These are phyloP conservation scores for Dactylellina parvicollis DNA, from an alignment of 2,329 filamentous ascomycete species.

Conservation along the genomic window DNA sequence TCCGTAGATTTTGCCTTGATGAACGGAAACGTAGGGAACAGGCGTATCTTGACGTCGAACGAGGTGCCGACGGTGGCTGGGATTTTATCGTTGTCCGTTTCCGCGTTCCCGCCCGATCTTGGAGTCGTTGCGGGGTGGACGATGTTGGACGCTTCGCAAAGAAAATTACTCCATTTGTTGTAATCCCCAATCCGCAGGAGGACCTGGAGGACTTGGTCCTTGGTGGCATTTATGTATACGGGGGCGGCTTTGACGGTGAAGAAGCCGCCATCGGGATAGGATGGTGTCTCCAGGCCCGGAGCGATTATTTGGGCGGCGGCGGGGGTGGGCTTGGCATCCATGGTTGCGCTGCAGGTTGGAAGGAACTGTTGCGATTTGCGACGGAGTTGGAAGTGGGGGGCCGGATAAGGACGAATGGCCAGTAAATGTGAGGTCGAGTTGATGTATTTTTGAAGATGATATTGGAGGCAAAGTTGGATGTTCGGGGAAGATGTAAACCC, in stretches of 20 bases:
- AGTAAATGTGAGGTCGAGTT: background rate
- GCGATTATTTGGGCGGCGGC: slow-evolving; percentile 31
- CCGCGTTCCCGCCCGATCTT: background rate
- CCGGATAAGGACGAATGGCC: background rate
- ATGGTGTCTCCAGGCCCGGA: slow-evolving; percentile 36
- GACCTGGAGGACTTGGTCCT: slow-evolving; percentile 41
- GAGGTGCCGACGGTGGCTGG: slow-evolving; percentile 17
- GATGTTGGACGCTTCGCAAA: slow-evolving; percentile 21
- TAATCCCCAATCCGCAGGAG: slow-evolving; percentile 29
- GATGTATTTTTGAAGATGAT: background rate
- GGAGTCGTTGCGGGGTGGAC: slow-evolving; percentile 18
- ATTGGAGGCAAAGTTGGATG: background rate
- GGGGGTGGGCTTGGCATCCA: slow-evolving; percentile 31
- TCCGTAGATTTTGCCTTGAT: slow-evolving; percentile 8
- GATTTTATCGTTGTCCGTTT: background rate
- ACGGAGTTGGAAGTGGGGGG: background rate
- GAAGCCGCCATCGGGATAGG: slow-evolving; percentile 36
- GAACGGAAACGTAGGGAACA: slow-evolving; percentile 35
- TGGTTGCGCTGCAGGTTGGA: slow-evolving; percentile 9
- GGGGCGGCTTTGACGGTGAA: slow-evolving; percentile 47
- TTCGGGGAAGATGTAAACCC: no score
- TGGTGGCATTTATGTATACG: slow-evolving; percentile 38
- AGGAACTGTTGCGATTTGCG: slow-evolving; percentile 1
- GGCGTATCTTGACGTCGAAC: slow-evolving; percentile 20
- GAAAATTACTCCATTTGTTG: slow-evolving; percentile 41